These are phyloP conservation scores for Neofusicoccum sp. DNA, from an alignment of 2,329 filamentous ascomycete genomes.

Conservation along the genomic window DNA sequence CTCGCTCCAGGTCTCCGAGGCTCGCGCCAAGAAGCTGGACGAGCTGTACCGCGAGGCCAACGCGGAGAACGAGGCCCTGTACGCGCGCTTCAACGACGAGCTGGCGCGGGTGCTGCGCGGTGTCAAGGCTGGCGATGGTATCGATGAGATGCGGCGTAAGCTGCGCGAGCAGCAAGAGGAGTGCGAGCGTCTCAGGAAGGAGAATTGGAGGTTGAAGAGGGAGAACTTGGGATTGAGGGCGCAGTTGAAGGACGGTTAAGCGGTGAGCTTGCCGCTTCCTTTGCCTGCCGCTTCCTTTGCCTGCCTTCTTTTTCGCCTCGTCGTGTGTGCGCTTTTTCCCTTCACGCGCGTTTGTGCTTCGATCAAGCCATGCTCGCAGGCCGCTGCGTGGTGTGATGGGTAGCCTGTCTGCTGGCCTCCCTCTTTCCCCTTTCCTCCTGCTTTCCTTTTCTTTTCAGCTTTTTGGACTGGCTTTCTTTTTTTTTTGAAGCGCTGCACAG, in stretches of 20 bases:
- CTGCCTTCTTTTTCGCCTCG: not conserved
- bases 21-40: conserved; percentile 77
- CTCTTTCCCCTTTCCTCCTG: not conserved
- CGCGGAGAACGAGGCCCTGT: conserved; percentile 89
- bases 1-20: conserved; percentile 70
- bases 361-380: conserved; percentile 1
- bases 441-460: not conserved
- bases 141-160: conserved; percentile 71
- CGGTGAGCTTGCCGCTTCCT: not conserved
- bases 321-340: not conserved
- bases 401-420: no score
- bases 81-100: conserved; percentile 90
- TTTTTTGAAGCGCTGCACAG: conserved; percentile 6
- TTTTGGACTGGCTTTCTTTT: not conserved
- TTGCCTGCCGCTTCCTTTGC: no score
- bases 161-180: conserved; percentile 76
- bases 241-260: conserved; percentile 43
- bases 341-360: no score
- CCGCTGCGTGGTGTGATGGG: conserved; percentile 1
- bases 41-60: conserved; percentile 84
- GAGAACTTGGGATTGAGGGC: conserved; percentile 69
- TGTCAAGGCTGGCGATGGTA: conserved; percentile 72
- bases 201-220: conserved; percentile 78
- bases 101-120: conserved; percentile 68
- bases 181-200: conserved; percentile 72